phyloP scores from a whole-genome alignment of 192 early-diverging fungal genomes.

The Spizellomyces sp. region DNA sequence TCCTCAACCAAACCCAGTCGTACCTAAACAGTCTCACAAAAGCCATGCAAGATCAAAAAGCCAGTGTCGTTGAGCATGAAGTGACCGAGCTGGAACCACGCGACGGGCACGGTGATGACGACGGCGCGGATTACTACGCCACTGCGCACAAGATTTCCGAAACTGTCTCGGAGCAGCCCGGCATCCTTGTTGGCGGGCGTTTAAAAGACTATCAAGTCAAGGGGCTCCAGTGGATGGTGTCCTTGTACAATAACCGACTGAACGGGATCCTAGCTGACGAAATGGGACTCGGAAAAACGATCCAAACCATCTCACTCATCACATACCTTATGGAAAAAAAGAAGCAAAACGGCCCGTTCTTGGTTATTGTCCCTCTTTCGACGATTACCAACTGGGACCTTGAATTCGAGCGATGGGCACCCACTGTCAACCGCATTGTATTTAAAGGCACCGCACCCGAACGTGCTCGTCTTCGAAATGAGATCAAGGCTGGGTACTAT shows the following conservation, averaged over 20 bases:
- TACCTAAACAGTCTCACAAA: constrained; percentile 84
- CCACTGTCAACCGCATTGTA: constrained; percentile 81
- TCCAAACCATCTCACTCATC: constrained; percentile 96
- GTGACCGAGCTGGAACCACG: constrained; percentile 34
- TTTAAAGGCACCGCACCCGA: constrained; percentile 87
- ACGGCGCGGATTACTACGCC: constrained; percentile 73
- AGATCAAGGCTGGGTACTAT: constrained; percentile 79
- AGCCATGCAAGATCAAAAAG: constrained; percentile 81
- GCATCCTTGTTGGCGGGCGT: constrained; percentile 82
- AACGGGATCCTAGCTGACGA: constrained; percentile 98
- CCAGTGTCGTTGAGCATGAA: constrained; percentile 49
- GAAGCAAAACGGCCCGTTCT: constrained; percentile 91
- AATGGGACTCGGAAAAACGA: constrained; percentile 77
- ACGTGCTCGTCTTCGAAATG: constrained; percentile 70
- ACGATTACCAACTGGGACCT: constrained; percentile 96
- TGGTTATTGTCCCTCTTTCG: constrained; percentile 95
- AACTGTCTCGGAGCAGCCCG: constrained; percentile 75
- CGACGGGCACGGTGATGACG: constrained; percentile 28
- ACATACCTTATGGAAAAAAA: constrained; percentile 95
- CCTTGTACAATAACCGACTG: constrained; percentile 95
- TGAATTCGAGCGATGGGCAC: constrained; percentile 99
- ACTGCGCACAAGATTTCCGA: constrained; percentile 89
- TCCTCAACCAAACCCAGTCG: constrained; percentile 86
- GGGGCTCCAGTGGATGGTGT: constrained; percentile 99
- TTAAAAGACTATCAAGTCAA: constrained; percentile 98